Conservation (phyloP, 75 land plant genomes). For the Picea sitchensis region DNA sequence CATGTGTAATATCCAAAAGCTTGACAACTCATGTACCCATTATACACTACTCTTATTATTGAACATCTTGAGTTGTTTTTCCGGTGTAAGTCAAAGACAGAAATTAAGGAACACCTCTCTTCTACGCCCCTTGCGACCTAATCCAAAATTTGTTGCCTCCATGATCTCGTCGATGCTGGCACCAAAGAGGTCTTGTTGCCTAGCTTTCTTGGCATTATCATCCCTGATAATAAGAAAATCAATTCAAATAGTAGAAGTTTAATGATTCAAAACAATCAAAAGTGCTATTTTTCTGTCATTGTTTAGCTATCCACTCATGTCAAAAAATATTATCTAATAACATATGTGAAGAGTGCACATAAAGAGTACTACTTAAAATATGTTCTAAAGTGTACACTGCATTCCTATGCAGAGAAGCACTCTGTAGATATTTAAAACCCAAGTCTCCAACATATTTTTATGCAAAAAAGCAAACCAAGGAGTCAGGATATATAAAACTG, state of each 20-base stretch:
- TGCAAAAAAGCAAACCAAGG: neutral
- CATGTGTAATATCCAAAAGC: neutral
- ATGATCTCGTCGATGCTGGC: slow-evolving; percentile 65
- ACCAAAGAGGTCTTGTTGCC: slow-evolving; percentile 46
- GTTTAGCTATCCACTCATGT: neutral
- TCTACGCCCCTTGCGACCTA: slow-evolving; percentile 36
- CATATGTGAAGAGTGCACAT: neutral
- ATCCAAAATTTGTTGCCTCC: slow-evolving; percentile 59
- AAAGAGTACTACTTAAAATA: neutral
- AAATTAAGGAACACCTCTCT: slow-evolving; percentile 15
- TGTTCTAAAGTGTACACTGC: neutral
- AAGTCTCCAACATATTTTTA: neutral
- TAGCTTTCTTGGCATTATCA: slow-evolving; percentile 31
- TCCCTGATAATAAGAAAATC: slow-evolving; percentile 27
- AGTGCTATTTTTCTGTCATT: neutral
- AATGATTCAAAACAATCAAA: neutral
- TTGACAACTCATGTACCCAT: neutral
- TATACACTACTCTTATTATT: neutral
- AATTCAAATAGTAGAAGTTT: neutral
- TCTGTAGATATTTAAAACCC: neutral
- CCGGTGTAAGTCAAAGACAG: neutral
- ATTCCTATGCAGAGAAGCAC: neutral
- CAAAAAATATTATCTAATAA: neutral
- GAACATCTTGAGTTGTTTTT: neutral
- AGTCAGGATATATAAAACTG: neutral